These are phyloP conservation scores for Geotrichum cucujoidarum DNA, from an alignment of 1,139 yeast species.

Conservation along the genomic window DNA sequence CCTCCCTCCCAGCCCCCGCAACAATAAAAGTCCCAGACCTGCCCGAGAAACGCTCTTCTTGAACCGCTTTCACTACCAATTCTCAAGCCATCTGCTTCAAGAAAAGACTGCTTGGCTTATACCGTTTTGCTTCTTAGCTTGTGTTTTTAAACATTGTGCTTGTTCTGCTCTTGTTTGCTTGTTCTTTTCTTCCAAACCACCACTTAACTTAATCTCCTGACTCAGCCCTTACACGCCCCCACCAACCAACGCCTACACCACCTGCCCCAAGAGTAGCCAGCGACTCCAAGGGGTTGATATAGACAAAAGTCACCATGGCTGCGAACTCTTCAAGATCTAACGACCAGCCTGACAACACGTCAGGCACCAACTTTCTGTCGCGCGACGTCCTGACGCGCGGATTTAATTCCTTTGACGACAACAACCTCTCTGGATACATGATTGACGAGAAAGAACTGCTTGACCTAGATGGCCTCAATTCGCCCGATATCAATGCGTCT, in stretches of 20 bases:
- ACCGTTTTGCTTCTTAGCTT: no score
- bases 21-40: no score
- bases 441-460: conserved; percentile 34
- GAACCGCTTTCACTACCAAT: no score
- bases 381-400: conserved; percentile 31
- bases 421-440: conserved; percentile 26
- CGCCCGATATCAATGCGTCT: conserved; percentile 23
- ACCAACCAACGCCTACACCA: neutral
- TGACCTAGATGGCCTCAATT: conserved; percentile 28
- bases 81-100: no score
- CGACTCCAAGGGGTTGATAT: no score
- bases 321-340: conserved; percentile 31
- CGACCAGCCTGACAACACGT: conserved; percentile 17
- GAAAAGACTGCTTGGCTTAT: no score
- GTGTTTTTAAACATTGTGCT: no score
- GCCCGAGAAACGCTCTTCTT: no score
- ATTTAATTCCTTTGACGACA: conserved; percentile 30
- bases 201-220: neutral
- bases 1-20: no score
- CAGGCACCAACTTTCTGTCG: conserved; percentile 23
- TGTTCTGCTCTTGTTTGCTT: no score
- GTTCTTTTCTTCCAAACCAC: neutral
- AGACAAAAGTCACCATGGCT: no score
- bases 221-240: neutral
- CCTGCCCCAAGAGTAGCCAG: neutral